Conservation (phyloP, 2,329 filamentous ascomycete species). For the Aspergillus fructus region DNA sequence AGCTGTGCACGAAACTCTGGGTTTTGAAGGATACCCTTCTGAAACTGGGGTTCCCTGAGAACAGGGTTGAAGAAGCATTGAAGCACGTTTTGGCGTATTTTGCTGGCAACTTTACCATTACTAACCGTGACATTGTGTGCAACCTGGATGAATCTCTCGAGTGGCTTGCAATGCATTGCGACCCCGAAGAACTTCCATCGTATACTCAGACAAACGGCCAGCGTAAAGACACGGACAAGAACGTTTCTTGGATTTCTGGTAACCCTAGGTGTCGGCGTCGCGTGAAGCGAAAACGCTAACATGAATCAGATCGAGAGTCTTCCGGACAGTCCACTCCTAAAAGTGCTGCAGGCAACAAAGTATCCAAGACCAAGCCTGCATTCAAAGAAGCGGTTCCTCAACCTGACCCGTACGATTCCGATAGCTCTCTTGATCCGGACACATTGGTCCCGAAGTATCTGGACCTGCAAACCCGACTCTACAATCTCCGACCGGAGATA, state of each 20-base stretch:
- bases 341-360: slow-evolving; percentile 23
- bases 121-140: slow-evolving; percentile 69
- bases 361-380: slow-evolving; percentile 26
- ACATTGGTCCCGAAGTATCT: slow-evolving; percentile 75
- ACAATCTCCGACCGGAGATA: slow-evolving; percentile 57
- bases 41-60: slow-evolving; percentile 65
- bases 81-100: slow-evolving; percentile 67
- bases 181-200: slow-evolving; percentile 66
- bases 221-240: slow-evolving; percentile 31
- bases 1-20: slow-evolving; percentile 78
- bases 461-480: slow-evolving; percentile 68
- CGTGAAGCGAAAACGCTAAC: slow-evolving; percentile 26
- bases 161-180: slow-evolving; percentile 80
- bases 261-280: slow-evolving; percentile 20
- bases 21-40: slow-evolving; percentile 72
- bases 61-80: slow-evolving; percentile 63
- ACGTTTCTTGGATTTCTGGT: slow-evolving; percentile 39
- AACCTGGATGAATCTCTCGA: slow-evolving; percentile 85
- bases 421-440: slow-evolving; percentile 73
- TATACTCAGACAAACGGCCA: slow-evolving; percentile 57
- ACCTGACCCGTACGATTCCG: slow-evolving; percentile 40
- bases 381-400: slow-evolving; percentile 25
- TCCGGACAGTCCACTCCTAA: slow-evolving; percentile 27
- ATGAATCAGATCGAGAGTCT: slow-evolving; percentile 29
- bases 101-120: slow-evolving; percentile 55